phyloP scores from a whole-genome alignment of 139 green algal genomes.

The Chlorella vulgaris region DNA sequence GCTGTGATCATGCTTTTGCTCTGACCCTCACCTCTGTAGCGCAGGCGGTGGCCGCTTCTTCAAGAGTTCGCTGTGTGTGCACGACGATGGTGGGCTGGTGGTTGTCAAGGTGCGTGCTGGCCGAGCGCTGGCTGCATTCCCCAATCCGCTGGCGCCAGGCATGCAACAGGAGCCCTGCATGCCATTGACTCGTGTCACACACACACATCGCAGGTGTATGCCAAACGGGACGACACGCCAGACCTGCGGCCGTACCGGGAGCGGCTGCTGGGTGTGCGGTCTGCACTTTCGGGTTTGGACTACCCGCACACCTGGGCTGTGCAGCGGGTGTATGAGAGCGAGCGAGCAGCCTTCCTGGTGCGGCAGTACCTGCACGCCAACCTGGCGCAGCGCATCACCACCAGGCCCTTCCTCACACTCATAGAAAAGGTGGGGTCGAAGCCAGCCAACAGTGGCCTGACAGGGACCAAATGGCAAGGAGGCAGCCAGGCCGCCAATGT shows the following conservation, averaged over 20 bases:
- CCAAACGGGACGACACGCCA: conserved; percentile 71
- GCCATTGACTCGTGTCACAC: neutral
- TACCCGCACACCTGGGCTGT: conserved; percentile 77
- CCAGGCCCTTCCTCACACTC: conserved; percentile 89
- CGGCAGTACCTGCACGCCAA: conserved; percentile 87
- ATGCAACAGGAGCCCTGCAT: neutral
- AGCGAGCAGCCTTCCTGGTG: conserved; percentile 62
- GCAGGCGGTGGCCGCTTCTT: conserved; percentile 85
- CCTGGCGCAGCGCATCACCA: conserved; percentile 89
- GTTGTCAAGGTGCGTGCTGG: conserved; percentile 91
- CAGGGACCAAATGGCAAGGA: neutral
- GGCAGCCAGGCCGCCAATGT: neutral
- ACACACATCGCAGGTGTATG: conserved; percentile 69
- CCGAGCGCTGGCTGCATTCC: no score
- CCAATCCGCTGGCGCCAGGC: neutral
- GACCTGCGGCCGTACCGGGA: conserved; percentile 69
- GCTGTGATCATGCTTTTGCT: neutral
- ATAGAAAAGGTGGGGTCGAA: conserved; percentile 92
- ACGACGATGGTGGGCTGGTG: conserved; percentile 89
- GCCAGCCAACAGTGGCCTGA: neutral
- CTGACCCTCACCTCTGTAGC: neutral
- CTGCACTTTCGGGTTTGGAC: conserved; percentile 10
- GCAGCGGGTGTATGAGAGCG: conserved; percentile 47
- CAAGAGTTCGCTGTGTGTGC: conserved; percentile 87
- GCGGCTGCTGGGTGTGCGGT: conserved; percentile 69